phyloP scores from a whole-genome alignment of 1,284 basidiomycete genomes.

The Salmacisia buchloeana region DNA sequence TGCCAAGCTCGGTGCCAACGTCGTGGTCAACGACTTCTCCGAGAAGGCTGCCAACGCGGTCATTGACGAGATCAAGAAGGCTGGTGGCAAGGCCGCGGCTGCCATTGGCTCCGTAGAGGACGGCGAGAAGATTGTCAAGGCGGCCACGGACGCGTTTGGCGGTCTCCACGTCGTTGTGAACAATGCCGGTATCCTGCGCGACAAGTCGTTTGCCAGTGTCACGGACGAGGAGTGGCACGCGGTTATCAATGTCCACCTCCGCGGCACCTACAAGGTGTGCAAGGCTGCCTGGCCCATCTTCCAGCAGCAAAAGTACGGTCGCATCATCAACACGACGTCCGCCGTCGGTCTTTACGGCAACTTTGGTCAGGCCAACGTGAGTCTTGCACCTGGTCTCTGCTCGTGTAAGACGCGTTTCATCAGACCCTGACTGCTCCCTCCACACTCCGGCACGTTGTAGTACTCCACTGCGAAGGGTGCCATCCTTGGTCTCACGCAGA shows the following conservation, averaged over 20 bases:
- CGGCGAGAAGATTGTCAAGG: conserved; percentile 81
- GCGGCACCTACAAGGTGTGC: conserved; percentile 60
- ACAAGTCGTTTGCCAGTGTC: conserved; percentile 82
- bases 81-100: conserved; percentile 79
- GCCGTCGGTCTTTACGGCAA: conserved; percentile 89
- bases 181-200: conserved; percentile 86
- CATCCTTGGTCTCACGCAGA: conserved; percentile 81
- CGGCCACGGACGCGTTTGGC: conserved; percentile 80
- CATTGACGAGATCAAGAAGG: conserved; percentile 77
- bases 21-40: conserved; percentile 92
- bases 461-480: conserved; percentile 76
- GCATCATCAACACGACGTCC: conserved; percentile 89
- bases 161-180: conserved; percentile 80
- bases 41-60: conserved; percentile 77
- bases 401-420: background rate
- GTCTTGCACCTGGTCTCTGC: conserved; percentile 20
- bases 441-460: background rate
- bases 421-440: background rate
- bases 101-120: conserved; percentile 83
- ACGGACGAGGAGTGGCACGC: conserved; percentile 90
- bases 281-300: conserved; percentile 97
- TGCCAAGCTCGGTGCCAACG: conserved; percentile 82
- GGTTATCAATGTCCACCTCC: conserved; percentile 79
- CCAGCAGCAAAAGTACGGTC: conserved; percentile 92
- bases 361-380: conserved; percentile 77